A percentile compares a stretch with the other conserved stretches of the same genome.
These are phyloP conservation scores for Candida maesae DNA, from an alignment of 805 yeast species.

Conservation along the genomic window DNA sequence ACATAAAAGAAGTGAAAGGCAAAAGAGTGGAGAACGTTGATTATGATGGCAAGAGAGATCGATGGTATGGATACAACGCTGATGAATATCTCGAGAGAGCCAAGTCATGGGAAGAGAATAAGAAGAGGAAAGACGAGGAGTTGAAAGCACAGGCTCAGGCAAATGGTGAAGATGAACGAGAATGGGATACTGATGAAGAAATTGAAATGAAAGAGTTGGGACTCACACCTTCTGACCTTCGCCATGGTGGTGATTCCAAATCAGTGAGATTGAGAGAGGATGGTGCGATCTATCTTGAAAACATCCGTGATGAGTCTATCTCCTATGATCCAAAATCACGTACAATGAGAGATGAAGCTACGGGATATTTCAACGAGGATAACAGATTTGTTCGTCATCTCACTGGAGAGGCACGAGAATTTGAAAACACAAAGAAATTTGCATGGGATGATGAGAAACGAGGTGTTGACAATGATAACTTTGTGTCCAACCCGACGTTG, in stretches of 20 bases:
- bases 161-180: slow-evolving; percentile 8
- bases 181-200: slow-evolving; percentile 40
- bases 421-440: slow-evolving; percentile 44
- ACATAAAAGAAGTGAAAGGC: slow-evolving; percentile 14
- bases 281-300: slow-evolving; percentile 63
- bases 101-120: slow-evolving; percentile 43
- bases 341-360: slow-evolving; percentile 29
- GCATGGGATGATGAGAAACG: slow-evolving; percentile 43
- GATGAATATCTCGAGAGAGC: slow-evolving; percentile 54
- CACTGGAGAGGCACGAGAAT: slow-evolving; percentile 54
- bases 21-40: slow-evolving; percentile 26
- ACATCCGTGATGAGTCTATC: slow-evolving; percentile 40
- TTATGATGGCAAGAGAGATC: slow-evolving; percentile 28
- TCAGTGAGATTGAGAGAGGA: slow-evolving; percentile 68
- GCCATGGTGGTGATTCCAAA: slow-evolving; percentile 31
- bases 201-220: slow-evolving; percentile 39
- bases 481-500: slow-evolving; percentile 44
- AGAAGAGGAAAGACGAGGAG: slow-evolving; percentile 12
- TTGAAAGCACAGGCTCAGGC: slow-evolving; percentile 13
- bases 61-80: slow-evolving; percentile 65
- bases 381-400: slow-evolving; percentile 49
- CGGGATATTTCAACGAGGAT: slow-evolving; percentile 35
- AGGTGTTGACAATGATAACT: slow-evolving; percentile 28
- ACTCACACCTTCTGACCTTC: too few species aligned
- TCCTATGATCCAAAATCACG: slow-evolving; percentile 55